Base-by-base conservation (phyloP, 2,329 filamentous ascomycete genomes). In the Akanthomyces muscarius region DNA sequence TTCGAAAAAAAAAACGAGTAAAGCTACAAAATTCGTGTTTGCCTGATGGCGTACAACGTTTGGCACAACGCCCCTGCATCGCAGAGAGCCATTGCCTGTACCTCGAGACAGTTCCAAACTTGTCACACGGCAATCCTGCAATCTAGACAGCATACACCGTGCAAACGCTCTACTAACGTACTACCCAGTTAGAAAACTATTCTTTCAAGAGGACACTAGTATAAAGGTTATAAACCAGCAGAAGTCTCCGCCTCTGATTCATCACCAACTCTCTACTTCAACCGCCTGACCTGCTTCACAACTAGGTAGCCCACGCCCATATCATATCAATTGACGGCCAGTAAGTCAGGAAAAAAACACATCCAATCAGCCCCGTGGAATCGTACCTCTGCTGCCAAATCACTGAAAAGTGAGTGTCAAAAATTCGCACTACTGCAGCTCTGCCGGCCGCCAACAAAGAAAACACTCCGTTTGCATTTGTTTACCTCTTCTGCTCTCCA, bases 61-160 rank as follows among this genome's bases (percentile, higher is more conserved):
- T 51, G 57, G 10, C 23, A 44, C 48, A 36, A 33, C n/a, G 38
- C 36, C 36, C 57, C 57, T 52, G 25, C 47, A 33, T 42, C 16
- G 28, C 13, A 42, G 16, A 48, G 21, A 50, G 36, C 44, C 18
- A 7, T 36, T 36, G 33, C 25, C 25, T 23, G 51, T 45, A 55
- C 52, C n/a, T 62, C 33, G 42, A 53, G 61, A 63, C 61, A 58
- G 47, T 18, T 54, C 61, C 53, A 63, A 63, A 63, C 61, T 48
- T 58, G 61, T 57, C 45, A 59, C 61, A 63, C 61, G n/a, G 47
- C 53, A 56, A 63, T 63, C 61, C 55, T 63, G 53, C 48, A 63
- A 56, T 57, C 61, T 63, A 28, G 41, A 55, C 42, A n/a, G 33
- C 16, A 18, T 2, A 21, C 42, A 48, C 36, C 23, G 18, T 23